Base-by-base conservation (phyloP, 495 filamentous ascomycete genomes). In the Hypomontagnella submonticulosa region DNA sequence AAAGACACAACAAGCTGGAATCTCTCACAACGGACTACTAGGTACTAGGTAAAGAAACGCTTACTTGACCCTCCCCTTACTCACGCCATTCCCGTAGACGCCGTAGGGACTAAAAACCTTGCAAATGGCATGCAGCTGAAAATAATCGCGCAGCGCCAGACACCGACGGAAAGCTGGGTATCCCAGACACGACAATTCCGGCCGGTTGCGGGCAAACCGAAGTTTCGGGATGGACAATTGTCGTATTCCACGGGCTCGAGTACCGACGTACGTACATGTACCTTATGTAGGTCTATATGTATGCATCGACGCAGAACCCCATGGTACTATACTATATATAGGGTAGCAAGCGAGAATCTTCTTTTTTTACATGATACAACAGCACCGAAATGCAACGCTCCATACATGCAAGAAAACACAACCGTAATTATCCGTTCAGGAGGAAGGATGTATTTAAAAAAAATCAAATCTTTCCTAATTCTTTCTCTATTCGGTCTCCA, bases 401-500 rank as follows among this genome's bases (percentile, higher is more conserved):
- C 59, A 37, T 51, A 41, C 37, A 20, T n/a, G 27, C 20, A 46
- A 30, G 40, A 10, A 49, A 44, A 19, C 40, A 62, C 58, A 68
- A 63, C 66, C 66, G 59, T 16, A 68, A 68, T 63, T 69, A 63
- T 49, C 66, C 66, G 66, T 61, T 9, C 36, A 52, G 54, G 63
- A 15, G 9, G 37, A 43, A 27, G 20, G 11, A 33, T 43, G 34
- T n/a, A n/a, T n/a, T 15, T 8, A 10, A 19, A 41, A 44, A 38
- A 44, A 33, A n/a, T n/a, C n/a, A n/a, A 40, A 27, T 34, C 50
- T 18, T 55, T 60, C 12, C 19, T 11, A 48, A 52, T 30, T 67
- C 16, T 50, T n/a, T 54, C 54, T 36, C 30, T 60, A n/a, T 19
- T 61, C 57, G 53, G 57, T 48, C 33, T 62, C 47, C 20, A 46